These are phyloP conservation scores for Candida manassasensis DNA, from an alignment of 805 yeast species.

Conservation along the genomic window DNA sequence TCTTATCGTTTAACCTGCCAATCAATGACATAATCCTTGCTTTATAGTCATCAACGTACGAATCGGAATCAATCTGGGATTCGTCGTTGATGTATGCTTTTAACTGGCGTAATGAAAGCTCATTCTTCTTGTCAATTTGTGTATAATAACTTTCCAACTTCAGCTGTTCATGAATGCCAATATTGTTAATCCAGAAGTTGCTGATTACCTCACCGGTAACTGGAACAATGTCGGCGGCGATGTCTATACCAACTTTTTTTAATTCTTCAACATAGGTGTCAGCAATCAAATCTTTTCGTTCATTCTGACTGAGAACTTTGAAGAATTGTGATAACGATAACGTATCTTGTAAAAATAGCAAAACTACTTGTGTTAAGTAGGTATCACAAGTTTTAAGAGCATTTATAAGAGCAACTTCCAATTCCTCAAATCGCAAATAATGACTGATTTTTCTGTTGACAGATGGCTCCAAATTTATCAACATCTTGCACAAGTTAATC, in stretches of 20 bases:
- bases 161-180: constrained; percentile 21
- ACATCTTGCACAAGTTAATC: constrained; percentile 53
- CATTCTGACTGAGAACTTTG: constrained; percentile 52
- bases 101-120: constrained; percentile 15
- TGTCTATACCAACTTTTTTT: constrained; percentile 11
- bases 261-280: constrained; percentile 27
- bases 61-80: constrained; percentile 10
- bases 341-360: constrained; percentile 50
- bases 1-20: constrained; percentile 17
- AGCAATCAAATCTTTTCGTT: constrained; percentile 22
- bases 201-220: constrained; percentile 37
- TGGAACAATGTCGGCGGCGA: constrained; percentile 19
- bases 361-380: constrained; percentile 55
- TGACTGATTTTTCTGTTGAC: constrained; percentile 54
- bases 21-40: constrained; percentile 18
- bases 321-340: constrained; percentile 65
- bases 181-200: constrained; percentile 31
- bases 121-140: constrained; percentile 26
- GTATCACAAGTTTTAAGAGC: constrained; percentile 58
- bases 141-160: constrained; percentile 24
- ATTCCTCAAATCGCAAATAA: constrained; percentile 66
- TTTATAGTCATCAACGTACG: constrained; percentile 21
- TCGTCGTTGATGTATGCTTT: constrained; percentile 15
- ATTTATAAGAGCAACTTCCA: constrained; percentile 62
- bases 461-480: constrained; percentile 67